Conservation (phyloP, 164 flowering plant genomes). For the Nymphaea colorata region DNA sequence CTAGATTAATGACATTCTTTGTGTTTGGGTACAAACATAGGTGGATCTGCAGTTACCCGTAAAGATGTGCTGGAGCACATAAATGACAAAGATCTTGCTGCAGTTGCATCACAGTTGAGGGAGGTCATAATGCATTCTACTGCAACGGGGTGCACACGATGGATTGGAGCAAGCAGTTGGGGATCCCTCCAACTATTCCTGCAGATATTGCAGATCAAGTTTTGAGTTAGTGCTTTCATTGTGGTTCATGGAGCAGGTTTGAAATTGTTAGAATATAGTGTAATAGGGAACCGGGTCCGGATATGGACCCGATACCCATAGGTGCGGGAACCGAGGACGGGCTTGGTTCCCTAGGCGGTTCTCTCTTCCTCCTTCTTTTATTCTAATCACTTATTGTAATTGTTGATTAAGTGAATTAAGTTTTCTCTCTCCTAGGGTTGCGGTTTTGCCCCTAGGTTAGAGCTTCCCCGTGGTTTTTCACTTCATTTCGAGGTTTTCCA, state of each 20-base stretch:
- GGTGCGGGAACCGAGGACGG: too few relatives aligned
- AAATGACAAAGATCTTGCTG: conserved; percentile 48
- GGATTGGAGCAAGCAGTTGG: conserved; percentile 92
- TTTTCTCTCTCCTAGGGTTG: too few relatives aligned
- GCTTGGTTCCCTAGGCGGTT: too few relatives aligned
- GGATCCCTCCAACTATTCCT: conserved; percentile 24
- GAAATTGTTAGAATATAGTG: too few relatives aligned
- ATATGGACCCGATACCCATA: too few relatives aligned
- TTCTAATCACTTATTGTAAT: too few relatives aligned
- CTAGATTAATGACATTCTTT: background rate
- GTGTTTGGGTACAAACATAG: conserved; percentile 15
- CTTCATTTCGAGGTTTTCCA: too few relatives aligned
- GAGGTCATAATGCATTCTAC: conserved; percentile 40
- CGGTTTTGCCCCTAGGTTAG: too few relatives aligned
- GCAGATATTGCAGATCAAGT: conserved; percentile 28
- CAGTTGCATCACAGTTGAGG: conserved; percentile 58
- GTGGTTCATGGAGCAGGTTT: conserved; percentile 95
- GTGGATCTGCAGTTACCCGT: conserved; percentile 91
- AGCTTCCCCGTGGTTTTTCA: too few relatives aligned
- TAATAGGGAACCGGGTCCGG: too few relatives aligned
- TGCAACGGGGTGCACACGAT: conserved; percentile 32
- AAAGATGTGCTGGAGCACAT: conserved; percentile 78
- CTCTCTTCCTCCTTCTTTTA: too few relatives aligned
- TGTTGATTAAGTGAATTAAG: too few relatives aligned
- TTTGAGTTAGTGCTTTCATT: conserved; percentile 35